These are phyloP conservation scores for Blechomonas ayalai DNA, from an alignment of 208 protist species.

Conservation along the genomic window DNA sequence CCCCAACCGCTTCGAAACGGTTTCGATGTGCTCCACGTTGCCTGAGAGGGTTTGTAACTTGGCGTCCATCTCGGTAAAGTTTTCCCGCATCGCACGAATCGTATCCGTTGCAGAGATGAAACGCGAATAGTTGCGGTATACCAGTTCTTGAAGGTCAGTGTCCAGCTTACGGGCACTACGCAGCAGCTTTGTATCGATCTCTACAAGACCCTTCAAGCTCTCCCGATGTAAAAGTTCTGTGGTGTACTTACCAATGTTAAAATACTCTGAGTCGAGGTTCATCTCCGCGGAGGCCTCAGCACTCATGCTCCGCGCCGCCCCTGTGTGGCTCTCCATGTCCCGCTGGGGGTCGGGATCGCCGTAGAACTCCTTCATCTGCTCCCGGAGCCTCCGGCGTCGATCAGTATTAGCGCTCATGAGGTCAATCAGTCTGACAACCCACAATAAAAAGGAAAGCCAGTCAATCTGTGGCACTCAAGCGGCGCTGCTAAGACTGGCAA, in stretches of 20 bases:
- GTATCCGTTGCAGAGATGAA: conserved; percentile 97
- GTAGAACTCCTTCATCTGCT: conserved; percentile 82
- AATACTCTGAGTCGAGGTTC: conserved; percentile 80
- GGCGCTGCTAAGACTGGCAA: too few species aligned
- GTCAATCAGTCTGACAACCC: background rate
- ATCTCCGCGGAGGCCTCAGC: conserved; percentile 25
- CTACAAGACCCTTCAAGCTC: conserved; percentile 67
- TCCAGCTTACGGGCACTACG: conserved; percentile 82
- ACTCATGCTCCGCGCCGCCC: background rate
- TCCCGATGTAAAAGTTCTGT: conserved; percentile 67
- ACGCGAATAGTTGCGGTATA: conserved; percentile 99
- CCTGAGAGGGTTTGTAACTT: conserved; percentile 67
- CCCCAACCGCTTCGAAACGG: conserved; percentile 35
- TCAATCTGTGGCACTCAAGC: too few species aligned
- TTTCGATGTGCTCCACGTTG: conserved; percentile 71
- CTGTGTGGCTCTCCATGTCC: conserved; percentile 5
- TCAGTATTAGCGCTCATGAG: conserved; percentile 8
- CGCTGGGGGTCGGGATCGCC: conserved; percentile 34
- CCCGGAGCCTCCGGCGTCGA: conserved; percentile 50
- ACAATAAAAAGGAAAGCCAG: background rate
- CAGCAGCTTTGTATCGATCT: conserved; percentile 71
- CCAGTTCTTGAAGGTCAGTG: conserved; percentile 96
- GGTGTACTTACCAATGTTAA: conserved; percentile 73
- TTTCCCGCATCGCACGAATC: conserved; percentile 91
- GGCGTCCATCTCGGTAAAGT: conserved; percentile 86